Evolutionary conservation across 2,329 filamentous ascomycete species (phyloP).

Genomic region (Fusarium torreyae): DNA sequence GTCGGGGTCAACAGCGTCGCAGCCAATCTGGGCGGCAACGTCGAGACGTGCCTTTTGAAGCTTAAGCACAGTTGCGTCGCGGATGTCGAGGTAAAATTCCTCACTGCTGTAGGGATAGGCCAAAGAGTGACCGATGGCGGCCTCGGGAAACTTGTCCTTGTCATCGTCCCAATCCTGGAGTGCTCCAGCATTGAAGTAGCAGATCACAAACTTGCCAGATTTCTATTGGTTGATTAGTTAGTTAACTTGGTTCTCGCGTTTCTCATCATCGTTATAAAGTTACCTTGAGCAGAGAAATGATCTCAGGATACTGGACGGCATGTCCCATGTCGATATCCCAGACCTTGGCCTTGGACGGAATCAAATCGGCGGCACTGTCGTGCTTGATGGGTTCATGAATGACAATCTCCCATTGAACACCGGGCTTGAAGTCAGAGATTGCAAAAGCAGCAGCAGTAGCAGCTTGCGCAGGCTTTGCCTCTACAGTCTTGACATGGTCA

Average conservation of each 20-base stretch:
- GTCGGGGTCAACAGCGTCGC: constrained; percentile 55
- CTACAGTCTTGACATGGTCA: constrained; percentile 9
- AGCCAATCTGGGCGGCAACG: constrained; percentile 49
- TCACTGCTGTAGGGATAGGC: constrained; percentile 47
- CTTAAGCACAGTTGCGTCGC: constrained; percentile 45
- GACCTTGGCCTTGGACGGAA: constrained; percentile 49
- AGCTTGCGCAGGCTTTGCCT: constrained; percentile 12
- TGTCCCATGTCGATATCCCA: constrained; percentile 54
- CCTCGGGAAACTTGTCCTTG: constrained; percentile 45
- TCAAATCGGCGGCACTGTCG: constrained; percentile 44
- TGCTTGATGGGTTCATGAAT: constrained; percentile 52
- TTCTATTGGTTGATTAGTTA: constrained; percentile 23
- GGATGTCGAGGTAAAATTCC: constrained; percentile 53
- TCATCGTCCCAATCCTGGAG: constrained; percentile 51
- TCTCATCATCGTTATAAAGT: neutral
- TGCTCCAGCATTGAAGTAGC: constrained; percentile 55
- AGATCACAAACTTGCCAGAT: constrained; percentile 53
- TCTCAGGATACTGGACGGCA: constrained; percentile 45
- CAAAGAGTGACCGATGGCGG: constrained; percentile 46
- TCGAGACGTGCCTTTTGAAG: constrained; percentile 53
- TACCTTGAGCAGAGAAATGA: constrained; percentile 52
- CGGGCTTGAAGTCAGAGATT: constrained; percentile 47
- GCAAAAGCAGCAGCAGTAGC: constrained; percentile 4
- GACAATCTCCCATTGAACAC: constrained; percentile 52
- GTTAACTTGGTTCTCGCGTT: neutral